These are phyloP conservation scores for Fusarium pseudoanthophilum DNA, from an alignment of 2,329 filamentous ascomycete species.

Conservation along the genomic window DNA sequence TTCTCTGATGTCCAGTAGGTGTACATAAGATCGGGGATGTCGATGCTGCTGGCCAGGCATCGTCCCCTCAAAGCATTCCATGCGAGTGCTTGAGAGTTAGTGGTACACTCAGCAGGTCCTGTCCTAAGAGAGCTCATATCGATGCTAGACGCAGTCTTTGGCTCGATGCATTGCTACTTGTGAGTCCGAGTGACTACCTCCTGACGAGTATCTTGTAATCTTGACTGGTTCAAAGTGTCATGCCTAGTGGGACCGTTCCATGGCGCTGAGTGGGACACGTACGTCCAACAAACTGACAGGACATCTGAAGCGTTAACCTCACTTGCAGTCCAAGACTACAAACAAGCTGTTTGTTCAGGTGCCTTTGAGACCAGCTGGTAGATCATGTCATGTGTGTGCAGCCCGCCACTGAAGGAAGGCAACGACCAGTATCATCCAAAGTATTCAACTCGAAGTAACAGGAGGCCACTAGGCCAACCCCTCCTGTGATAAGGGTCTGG, in stretches of 20 bases:
- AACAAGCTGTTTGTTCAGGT: background rate
- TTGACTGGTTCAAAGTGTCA: background rate
- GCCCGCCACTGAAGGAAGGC: background rate
- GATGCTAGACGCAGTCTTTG: background rate
- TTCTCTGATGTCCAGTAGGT: background rate
- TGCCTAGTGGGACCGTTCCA: background rate
- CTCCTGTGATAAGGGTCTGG: background rate
- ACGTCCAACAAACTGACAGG: background rate
- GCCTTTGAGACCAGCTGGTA: background rate
- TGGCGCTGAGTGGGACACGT: background rate
- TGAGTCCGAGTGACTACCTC: background rate
- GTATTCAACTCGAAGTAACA: background rate
- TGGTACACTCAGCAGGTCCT: background rate
- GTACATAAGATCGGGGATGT: background rate
- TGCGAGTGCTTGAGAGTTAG: background rate
- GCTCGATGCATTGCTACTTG: background rate
- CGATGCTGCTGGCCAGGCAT: background rate
- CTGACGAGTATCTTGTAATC: background rate
- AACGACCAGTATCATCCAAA: background rate
- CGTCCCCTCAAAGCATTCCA: background rate
- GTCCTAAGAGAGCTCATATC: background rate
- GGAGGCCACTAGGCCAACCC: background rate
- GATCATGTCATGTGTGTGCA: background rate
- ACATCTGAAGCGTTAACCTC: background rate
- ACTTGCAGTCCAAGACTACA: background rate